Base-by-base conservation (phyloP, 2,329 filamentous ascomycete genomes). In the Cryphonectria carpinicola region DNA sequence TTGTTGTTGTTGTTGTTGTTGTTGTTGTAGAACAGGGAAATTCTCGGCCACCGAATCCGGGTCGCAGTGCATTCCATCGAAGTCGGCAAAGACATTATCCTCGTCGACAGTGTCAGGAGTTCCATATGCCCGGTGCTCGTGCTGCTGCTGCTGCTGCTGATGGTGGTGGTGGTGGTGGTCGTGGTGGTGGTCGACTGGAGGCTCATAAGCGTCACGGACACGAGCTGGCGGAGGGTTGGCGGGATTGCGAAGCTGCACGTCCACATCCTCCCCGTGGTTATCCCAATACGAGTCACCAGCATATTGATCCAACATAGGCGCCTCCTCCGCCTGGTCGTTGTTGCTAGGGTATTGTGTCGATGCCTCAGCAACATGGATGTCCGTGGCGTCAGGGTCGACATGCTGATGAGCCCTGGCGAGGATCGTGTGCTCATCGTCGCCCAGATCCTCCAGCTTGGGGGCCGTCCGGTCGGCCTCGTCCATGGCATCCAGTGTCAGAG, bases 31-130 rank as follows among this genome's bases (percentile, higher is more conserved):
- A n/a, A 65, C 17, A 11, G 75, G 72, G 58, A 78, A 74, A 32
- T 75, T 71, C 43, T 71, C 72, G 62, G 73, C 74, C 49, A 72
- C 69, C 1, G 72, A 74, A 8, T 89, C 85, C 4, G 90, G 87
- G 39, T 88, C 86, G 78, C 90, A 93, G 77, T 95, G 92, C 19
- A 92, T 90, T 52, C 93, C 93, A 78, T 96, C 93, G 77, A 96
- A 96, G 78, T 95, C 92, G 58, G 89, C 87, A 82, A 95, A 96
- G 3, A 92, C 87, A 54, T 86, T 81, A 73, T 88, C 88, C 77
- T 92, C 89, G 43, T 91, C 89, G 70, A 85, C 90, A 2, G 91
- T 92, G 69, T 87, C 86, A 62, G 81, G 83, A 4, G 89, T 90
- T 14, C 83, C 86, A 13, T 87, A 82, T 4, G 88, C 88, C 13